Evolutionary conservation across 805 yeast genomes (phyloP).

Genomic region (Wickerhamiella vanderwaltii): DNA sequence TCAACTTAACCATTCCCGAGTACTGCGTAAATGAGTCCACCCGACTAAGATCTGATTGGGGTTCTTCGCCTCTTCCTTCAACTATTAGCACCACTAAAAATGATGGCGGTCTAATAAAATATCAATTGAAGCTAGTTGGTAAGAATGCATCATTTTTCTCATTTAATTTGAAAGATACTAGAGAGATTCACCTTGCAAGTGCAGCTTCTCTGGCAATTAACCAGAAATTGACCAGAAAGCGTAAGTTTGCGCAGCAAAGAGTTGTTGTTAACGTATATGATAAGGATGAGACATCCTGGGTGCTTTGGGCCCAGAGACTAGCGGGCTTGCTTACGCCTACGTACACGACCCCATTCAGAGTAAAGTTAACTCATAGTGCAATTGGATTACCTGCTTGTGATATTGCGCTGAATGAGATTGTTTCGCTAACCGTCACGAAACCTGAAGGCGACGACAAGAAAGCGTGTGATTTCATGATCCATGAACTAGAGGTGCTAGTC

Average conservation of each 20-base stretch:
- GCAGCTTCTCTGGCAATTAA: background rate
- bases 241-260: conserved; percentile 3
- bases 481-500: background rate
- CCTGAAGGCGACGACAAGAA: background rate
- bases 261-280: conserved; percentile 1
- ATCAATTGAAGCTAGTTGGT: background rate
- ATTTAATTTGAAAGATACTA: background rate
- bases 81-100: background rate
- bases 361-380: background rate
- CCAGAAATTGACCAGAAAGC: background rate
- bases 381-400: conserved; percentile 6
- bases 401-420: conserved; percentile 1
- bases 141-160: background rate
- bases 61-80: background rate
- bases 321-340: conserved; percentile 2
- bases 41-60: background rate
- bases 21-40: background rate
- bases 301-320: conserved; percentile 4
- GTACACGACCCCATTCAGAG: background rate
- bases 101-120: background rate
- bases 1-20: background rate
- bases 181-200: background rate
- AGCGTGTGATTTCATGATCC: background rate
- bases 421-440: background rate
- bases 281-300: conserved; percentile 1